A percentile compares a stretch with the other conserved stretches of the same genome.
Conservation (phyloP, 2,329 filamentous ascomycete genomes). For the Teratosphaeria destructans region DNA sequence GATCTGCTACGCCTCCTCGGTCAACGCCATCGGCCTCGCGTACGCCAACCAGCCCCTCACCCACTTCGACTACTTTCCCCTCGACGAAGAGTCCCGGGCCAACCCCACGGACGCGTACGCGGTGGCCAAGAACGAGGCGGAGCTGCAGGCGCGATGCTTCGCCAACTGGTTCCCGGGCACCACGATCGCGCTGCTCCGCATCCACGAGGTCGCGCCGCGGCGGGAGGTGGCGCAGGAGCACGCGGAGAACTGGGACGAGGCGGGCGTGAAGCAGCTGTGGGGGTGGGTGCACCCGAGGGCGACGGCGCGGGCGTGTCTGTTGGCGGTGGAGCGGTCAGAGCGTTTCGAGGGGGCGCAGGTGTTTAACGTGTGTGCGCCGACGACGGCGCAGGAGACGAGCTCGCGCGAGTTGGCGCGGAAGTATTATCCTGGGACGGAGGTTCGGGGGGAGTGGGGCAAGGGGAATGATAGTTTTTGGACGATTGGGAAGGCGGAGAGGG, state of each 20-base stretch:
- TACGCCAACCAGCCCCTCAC: conserved; percentile 26
- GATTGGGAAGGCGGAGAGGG: conserved; percentile 15
- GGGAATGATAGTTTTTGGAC: conserved; percentile 18
- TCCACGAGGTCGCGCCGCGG: conserved; percentile 27
- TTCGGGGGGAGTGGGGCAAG: conserved; percentile 11
- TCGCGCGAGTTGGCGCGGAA: conserved; percentile 17
- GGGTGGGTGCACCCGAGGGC: conserved; percentile 28
- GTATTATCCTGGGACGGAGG: conserved; percentile 17
- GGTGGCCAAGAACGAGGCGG: conserved; percentile 28
- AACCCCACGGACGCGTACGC: conserved; percentile 29
- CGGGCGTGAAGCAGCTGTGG: conserved; percentile 28
- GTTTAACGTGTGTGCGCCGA: conserved; percentile 28
- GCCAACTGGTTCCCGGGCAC: conserved; percentile 29
- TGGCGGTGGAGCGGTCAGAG: conserved; percentile 24
- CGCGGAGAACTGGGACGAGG: conserved; percentile 23
- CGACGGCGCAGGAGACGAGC: conserved; percentile 16
- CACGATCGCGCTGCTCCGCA: conserved; percentile 29
- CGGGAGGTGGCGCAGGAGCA: conserved; percentile 25
- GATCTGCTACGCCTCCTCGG: conserved; percentile 29
- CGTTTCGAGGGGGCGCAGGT: conserved; percentile 25
- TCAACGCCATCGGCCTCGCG: conserved; percentile 31
- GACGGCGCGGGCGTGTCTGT: conserved; percentile 27
- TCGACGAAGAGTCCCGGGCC: conserved; percentile 27
- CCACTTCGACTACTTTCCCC: conserved; percentile 28
- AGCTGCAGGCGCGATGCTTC: conserved; percentile 26